A percentile compares a stretch with the other conserved stretches of the same genome.
These are phyloP conservation scores for Spathaspora arborariae DNA, from an alignment of 805 yeast genomes.

Conservation along the genomic window DNA sequence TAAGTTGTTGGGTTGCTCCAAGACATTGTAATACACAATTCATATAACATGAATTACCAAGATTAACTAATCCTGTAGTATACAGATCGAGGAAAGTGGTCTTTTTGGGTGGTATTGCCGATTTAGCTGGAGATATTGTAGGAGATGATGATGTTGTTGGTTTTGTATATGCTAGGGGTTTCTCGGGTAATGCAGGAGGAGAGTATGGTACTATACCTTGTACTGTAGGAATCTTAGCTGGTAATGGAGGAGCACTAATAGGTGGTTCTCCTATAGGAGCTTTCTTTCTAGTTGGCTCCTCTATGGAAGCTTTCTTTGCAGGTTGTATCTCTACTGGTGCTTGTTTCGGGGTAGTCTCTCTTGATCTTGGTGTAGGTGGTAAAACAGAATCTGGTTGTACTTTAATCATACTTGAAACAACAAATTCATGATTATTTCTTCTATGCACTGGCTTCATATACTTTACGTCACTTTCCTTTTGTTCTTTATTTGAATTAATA, in stretches of 20 bases:
- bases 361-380: neutral
- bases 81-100: slow-evolving; percentile 30
- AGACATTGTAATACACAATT: slow-evolving; percentile 87
- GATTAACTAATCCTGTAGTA: slow-evolving; percentile 69
- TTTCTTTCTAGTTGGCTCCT: too few species aligned
- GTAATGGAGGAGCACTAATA: neutral
- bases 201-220: neutral
- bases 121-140: neutral
- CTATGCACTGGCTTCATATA: neutral
- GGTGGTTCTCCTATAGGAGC: too few species aligned
- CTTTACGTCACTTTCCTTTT: neutral
- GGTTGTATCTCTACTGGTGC: neutral
- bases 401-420: too few species aligned
- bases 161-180: neutral
- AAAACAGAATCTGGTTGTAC: neutral
- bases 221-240: neutral
- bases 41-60: slow-evolving; percentile 93
- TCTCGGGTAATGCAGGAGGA: neutral
- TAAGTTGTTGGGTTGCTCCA: slow-evolving; percentile 64
- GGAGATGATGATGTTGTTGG: neutral
- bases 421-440: neutral
- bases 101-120: slow-evolving; percentile 3
- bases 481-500: slow-evolving; percentile 13
- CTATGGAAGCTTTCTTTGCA: too few species aligned
- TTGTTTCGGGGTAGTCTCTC: neutral